These are phyloP conservation scores for Penicillium alfredii DNA, from an alignment of 495 filamentous ascomycete genomes.

Conservation along the genomic window DNA sequence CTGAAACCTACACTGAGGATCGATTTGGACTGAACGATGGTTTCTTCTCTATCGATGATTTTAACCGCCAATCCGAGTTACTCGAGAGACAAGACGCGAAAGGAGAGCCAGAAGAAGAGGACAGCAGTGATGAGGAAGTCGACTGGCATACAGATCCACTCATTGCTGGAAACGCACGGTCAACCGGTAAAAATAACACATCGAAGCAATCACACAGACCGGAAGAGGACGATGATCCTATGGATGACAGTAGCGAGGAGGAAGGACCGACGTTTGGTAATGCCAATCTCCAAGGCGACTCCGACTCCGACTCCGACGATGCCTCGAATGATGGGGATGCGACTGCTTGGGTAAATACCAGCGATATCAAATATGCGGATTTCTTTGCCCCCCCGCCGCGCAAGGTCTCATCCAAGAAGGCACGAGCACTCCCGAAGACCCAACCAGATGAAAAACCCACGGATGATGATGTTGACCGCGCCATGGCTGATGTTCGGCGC, in stretches of 20 bases:
- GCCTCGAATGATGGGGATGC: constrained; percentile 36
- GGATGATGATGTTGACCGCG: constrained; percentile 68
- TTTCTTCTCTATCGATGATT: constrained; percentile 97
- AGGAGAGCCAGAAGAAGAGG: constrained; percentile 59
- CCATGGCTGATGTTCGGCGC: constrained; percentile 84
- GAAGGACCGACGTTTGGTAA: constrained; percentile 75
- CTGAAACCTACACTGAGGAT: constrained; percentile 49
- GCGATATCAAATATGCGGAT: constrained; percentile 78
- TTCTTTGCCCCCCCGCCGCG: constrained; percentile 82
- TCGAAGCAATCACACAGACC: constrained; percentile 9
- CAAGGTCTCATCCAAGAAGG: constrained; percentile 52
- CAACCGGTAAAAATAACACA: constrained; percentile 8
- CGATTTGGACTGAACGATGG: constrained; percentile 78
- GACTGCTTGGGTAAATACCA: constrained; percentile 62
- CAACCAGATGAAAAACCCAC: constrained; percentile 38
- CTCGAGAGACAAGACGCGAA: constrained; percentile 74
- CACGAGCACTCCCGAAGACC: constrained; percentile 44
- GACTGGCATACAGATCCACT: constrained; percentile 78
- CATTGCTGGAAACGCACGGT: constrained; percentile 17
- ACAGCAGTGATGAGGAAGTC: constrained; percentile 71
- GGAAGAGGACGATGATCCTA: constrained; percentile 26
- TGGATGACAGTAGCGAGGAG: constrained; percentile 56
- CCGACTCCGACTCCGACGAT: constrained; percentile 48
- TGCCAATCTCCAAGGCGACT: constrained; percentile 54
- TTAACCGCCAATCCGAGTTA: constrained; percentile 86